Conservation (phyloP, 2,329 filamentous ascomycete genomes). For the Penicillium paneum region DNA sequence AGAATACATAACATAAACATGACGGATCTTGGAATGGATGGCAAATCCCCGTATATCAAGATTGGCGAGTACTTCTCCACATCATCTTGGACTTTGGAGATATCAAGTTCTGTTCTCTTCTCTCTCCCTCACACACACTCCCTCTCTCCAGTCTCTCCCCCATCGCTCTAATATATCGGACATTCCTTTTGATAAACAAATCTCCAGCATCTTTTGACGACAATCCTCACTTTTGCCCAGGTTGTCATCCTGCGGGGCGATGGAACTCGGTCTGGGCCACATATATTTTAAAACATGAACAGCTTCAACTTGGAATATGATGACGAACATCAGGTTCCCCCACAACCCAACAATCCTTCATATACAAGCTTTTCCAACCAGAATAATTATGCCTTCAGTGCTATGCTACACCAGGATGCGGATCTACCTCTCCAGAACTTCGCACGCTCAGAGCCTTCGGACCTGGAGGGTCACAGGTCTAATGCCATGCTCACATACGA, state of each 20-base stretch:
- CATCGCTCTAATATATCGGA: not conserved
- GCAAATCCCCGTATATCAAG: not conserved
- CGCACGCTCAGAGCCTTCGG: constrained; percentile 8
- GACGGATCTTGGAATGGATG: not conserved
- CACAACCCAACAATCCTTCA: constrained; percentile 11
- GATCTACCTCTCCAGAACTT: constrained; percentile 18
- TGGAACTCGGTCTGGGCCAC: not conserved
- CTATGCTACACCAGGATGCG: constrained; percentile 19
- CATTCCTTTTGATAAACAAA: not conserved
- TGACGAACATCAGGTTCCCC: constrained; percentile 14
- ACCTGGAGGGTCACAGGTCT: constrained; percentile 22
- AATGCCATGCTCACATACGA: constrained; percentile 30
- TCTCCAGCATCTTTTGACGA: not conserved
- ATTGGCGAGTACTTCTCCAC: not conserved
- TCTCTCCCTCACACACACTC: not conserved
- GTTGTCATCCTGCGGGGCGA: not conserved
- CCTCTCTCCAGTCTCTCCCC: not conserved
- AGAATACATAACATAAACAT: not conserved
- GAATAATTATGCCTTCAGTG: constrained; percentile 14
- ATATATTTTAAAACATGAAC: constrained; percentile 9
- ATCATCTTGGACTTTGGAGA: not conserved
- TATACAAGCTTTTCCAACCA: constrained; percentile 16
- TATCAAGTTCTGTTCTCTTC: not conserved
- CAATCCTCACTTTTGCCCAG: not conserved
- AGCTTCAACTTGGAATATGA: constrained; percentile 14